A percentile compares a stretch with the other conserved stretches of the same genome.
Conservation (phyloP, 2,329 filamentous ascomycete genomes). For the Arthrocladium fulminans region DNA sequence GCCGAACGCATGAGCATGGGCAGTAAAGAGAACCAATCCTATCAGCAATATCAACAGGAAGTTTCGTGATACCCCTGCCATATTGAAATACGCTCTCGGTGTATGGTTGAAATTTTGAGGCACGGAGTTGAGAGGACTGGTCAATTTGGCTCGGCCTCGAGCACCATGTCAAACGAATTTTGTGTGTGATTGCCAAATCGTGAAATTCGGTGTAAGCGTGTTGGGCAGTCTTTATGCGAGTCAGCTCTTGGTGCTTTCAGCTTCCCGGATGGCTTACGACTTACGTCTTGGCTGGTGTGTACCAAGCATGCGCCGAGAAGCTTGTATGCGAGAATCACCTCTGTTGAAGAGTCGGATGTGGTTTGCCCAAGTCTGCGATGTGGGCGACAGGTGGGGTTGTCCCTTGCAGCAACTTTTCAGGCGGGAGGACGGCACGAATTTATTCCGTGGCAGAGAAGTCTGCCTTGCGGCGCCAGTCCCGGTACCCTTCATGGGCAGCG, state of each 20-base stretch:
- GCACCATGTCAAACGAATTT: not conserved
- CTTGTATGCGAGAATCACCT: not conserved
- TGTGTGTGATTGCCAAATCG: not conserved
- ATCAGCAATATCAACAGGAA: slow-evolving; percentile 25
- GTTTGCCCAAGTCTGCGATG: too few relatives aligned
- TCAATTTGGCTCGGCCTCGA: not conserved
- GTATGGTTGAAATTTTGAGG: not conserved
- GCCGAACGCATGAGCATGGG: slow-evolving; percentile 36
- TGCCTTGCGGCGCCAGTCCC: too few relatives aligned
- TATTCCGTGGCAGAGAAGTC: not conserved
- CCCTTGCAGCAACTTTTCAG: not conserved
- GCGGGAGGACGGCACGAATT: not conserved
- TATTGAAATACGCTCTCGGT: not conserved
- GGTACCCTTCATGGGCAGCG: too few relatives aligned
- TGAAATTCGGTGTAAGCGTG: not conserved
- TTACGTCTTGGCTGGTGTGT: not conserved
- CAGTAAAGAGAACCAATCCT: slow-evolving; percentile 30
- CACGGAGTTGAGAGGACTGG: not conserved
- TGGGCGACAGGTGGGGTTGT: not conserved
- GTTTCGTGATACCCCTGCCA: slow-evolving; percentile 15
- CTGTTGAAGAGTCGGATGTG: not conserved
- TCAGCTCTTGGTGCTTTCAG: not conserved
- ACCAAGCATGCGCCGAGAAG: not conserved
- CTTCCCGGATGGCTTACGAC: not conserved
- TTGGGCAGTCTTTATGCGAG: not conserved